These are phyloP conservation scores for Xylariaceae sp. DNA, from an alignment of 2,329 filamentous ascomycete genomes.

Conservation along the genomic window DNA sequence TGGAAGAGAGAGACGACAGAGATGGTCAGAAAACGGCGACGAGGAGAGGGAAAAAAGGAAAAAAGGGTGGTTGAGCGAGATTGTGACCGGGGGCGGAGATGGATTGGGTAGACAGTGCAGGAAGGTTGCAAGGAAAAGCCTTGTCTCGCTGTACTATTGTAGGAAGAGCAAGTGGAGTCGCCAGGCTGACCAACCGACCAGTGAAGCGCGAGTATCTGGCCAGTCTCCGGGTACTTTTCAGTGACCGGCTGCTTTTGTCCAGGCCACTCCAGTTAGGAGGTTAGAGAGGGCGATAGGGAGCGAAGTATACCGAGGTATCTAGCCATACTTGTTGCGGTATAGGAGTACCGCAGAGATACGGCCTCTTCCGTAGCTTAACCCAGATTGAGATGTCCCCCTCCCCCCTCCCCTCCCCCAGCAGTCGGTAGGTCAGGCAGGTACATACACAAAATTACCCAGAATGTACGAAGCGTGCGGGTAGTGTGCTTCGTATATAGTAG, in stretches of 20 bases:
- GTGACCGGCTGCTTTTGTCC: not conserved
- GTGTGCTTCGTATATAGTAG: not conserved
- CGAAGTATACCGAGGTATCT: not conserved
- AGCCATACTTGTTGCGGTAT: not conserved
- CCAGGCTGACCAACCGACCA: constrained; percentile 6
- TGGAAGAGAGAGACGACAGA: constrained; percentile 17
- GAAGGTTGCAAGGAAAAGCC: constrained; percentile 11
- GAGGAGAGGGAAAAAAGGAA: constrained; percentile 28
- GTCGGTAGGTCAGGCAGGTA: not conserved
- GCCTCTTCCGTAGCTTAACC: not conserved
- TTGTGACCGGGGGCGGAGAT: constrained; percentile 29
- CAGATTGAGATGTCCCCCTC: not conserved
- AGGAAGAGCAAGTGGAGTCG: constrained; percentile 11
- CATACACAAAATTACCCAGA: not conserved
- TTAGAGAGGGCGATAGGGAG: not conserved
- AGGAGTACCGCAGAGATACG: not conserved
- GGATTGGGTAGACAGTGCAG: constrained; percentile 20
- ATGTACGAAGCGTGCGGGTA: not conserved
- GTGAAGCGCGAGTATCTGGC: not conserved
- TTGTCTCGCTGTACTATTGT: constrained; percentile 10
- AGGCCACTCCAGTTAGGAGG: not conserved
- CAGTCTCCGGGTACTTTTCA: not conserved
- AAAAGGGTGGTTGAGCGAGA: constrained; percentile 31
- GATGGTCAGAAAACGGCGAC: constrained; percentile 23
- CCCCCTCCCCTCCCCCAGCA: too few relatives aligned